Conservation (phyloP, 2,329 filamentous ascomycete species). For the Hypoxylon sp. region DNA sequence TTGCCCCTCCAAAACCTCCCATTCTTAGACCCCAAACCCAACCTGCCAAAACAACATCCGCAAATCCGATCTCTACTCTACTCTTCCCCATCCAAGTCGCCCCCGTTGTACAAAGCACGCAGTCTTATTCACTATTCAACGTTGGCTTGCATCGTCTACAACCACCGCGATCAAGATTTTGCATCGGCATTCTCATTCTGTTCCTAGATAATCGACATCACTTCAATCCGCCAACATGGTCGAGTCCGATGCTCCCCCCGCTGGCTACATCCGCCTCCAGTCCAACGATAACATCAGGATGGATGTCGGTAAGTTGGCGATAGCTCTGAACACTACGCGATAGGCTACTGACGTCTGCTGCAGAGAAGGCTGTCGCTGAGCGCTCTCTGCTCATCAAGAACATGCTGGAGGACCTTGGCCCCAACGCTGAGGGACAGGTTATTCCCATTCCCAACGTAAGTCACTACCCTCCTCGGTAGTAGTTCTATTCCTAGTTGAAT, state of each 20-base stretch:
- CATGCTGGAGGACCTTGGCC: slow-evolving; percentile 92
- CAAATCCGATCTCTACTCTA: slow-evolving; percentile 2
- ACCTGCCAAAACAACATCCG: too few species aligned
- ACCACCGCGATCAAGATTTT: slow-evolving; percentile 8
- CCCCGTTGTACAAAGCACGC: background rate
- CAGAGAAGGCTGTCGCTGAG: slow-evolving; percentile 85
- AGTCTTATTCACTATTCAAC: too few species aligned
- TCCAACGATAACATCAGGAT: slow-evolving; percentile 39
- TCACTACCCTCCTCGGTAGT: slow-evolving; percentile 18
- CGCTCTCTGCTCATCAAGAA: slow-evolving; percentile 97
- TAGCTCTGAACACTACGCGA: slow-evolving; percentile 13
- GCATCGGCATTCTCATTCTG: slow-evolving; percentile 12
- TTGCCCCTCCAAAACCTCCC: slow-evolving; percentile 30
- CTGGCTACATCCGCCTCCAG: slow-evolving; percentile 34
- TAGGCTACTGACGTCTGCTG: slow-evolving; percentile 26
- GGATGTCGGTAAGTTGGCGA: slow-evolving; percentile 37
- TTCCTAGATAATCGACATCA: background rate
- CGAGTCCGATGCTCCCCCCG: slow-evolving; percentile 24
- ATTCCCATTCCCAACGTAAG: slow-evolving; percentile 88
- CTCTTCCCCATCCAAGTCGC: background rate
- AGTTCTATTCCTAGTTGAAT: background rate
- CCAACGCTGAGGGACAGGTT: slow-evolving; percentile 66
- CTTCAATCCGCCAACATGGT: slow-evolving; percentile 31
- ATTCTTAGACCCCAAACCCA: too few species aligned
- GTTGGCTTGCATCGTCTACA: slow-evolving; percentile 10